These are phyloP conservation scores for Pythium grandisporangium DNA, from an alignment of 352 stramenopile species.

Conservation along the genomic window DNA sequence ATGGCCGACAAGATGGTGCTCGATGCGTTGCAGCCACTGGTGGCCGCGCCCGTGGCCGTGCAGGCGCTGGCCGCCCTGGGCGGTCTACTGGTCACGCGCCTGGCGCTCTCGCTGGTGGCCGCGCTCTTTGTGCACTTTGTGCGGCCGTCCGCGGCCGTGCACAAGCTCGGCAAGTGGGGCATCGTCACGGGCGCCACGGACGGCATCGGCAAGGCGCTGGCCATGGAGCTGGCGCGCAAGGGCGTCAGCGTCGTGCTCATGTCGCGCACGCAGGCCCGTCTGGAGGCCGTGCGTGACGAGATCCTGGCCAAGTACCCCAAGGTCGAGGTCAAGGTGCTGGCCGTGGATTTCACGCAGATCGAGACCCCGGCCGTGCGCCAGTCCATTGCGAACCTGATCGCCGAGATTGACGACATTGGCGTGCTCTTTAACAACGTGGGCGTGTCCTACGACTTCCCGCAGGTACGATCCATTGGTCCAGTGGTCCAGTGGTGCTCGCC, in stretches of 20 bases:
- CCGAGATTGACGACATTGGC: slow-evolving; percentile 89
- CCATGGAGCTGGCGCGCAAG: slow-evolving; percentile 94
- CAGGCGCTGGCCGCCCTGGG: slow-evolving; percentile 34
- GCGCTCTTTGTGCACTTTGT: slow-evolving; percentile 87
- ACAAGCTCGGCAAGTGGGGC: slow-evolving; percentile 95
- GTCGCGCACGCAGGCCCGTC: slow-evolving; percentile 93
- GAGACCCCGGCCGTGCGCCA: slow-evolving; percentile 58
- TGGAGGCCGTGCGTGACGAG: slow-evolving; percentile 90
- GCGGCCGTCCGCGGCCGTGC: slow-evolving; percentile 89
- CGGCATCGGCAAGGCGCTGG: slow-evolving; percentile 88
- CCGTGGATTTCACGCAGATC: slow-evolving; percentile 94
- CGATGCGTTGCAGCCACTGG: too few species aligned
- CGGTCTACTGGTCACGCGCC: slow-evolving; percentile 34
- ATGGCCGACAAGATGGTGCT: too few species aligned
- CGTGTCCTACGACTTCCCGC: slow-evolving; percentile 97
- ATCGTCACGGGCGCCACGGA: slow-evolving; percentile 97
- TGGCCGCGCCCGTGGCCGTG: slow-evolving; percentile 24
- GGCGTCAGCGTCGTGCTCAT: slow-evolving; percentile 97
- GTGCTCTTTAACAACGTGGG: slow-evolving; percentile 99
- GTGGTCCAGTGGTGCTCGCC: too few species aligned
- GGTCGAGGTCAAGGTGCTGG: slow-evolving; percentile 79
- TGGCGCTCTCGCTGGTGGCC: slow-evolving; percentile 37
- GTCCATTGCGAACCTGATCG: slow-evolving; percentile 37
- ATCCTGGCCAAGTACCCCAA: slow-evolving; percentile 90
- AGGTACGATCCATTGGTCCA: slow-evolving; percentile 17